phyloP scores from a whole-genome alignment of 1,139 yeast species.

The Zygosaccharomyces sapae region DNA sequence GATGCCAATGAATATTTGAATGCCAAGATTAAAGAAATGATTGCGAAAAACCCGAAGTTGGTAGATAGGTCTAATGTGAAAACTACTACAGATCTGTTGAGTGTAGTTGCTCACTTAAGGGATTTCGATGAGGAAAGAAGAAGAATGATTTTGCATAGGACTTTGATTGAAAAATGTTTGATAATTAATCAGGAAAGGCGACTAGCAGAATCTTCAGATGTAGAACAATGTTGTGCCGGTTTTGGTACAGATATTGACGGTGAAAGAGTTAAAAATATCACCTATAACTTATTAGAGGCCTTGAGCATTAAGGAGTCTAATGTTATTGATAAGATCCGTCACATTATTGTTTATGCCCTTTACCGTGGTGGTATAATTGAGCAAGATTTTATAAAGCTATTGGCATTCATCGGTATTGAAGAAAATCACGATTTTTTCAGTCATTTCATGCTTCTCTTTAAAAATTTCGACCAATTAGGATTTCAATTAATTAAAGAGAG shows the following conservation, averaged over 20 bases:
- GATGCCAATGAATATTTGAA: constrained; percentile 66
- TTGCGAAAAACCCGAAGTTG: constrained; percentile 67
- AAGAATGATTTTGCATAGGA: constrained; percentile 55
- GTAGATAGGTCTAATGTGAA: constrained; percentile 60
- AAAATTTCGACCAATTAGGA: constrained; percentile 64
- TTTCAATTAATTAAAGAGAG: constrained; percentile 55
- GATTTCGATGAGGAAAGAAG: constrained; percentile 67
- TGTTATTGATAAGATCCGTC: constrained; percentile 65
- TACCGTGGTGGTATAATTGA: constrained; percentile 82
- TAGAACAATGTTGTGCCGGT: constrained; percentile 72
- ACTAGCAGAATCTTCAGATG: constrained; percentile 60
- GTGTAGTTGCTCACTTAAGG: constrained; percentile 62
- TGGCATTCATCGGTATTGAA: constrained; percentile 62
- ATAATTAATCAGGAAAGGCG: constrained; percentile 49
- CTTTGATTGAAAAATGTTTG: constrained; percentile 56
- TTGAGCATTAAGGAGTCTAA: constrained; percentile 51
- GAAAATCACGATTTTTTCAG: constrained; percentile 49
- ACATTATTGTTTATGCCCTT: constrained; percentile 69
- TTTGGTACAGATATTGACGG: constrained; percentile 74
- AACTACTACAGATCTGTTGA: constrained; percentile 57
- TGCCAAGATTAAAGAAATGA: constrained; percentile 60
- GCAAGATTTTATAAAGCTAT: constrained; percentile 66
- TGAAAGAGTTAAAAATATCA: constrained; percentile 55
- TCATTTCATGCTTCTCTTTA: constrained; percentile 51
- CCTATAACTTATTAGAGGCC: constrained; percentile 60